These are phyloP conservation scores for Diaporthe citriasiana DNA, from an alignment of 2,329 filamentous ascomycete species.

Conservation along the genomic window DNA sequence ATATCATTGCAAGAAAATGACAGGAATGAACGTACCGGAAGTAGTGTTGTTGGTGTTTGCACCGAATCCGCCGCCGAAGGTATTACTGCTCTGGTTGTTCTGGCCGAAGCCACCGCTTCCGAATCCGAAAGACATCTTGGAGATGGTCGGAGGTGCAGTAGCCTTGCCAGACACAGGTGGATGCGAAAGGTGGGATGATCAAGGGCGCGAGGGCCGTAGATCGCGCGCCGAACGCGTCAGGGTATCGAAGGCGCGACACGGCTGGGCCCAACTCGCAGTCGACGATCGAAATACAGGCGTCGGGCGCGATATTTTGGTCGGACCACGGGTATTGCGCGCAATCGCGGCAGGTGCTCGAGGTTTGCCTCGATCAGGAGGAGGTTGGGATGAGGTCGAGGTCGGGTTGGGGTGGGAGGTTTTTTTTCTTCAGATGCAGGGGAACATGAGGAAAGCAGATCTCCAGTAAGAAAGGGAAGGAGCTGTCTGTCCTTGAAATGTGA, in stretches of 20 bases:
- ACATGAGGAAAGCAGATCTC: slow-evolving; percentile 4
- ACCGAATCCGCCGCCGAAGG: slow-evolving; percentile 65
- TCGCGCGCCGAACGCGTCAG: slow-evolving; percentile 52
- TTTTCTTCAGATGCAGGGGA: slow-evolving; percentile 34
- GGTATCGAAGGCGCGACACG: slow-evolving; percentile 23
- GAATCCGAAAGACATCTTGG: slow-evolving; percentile 69
- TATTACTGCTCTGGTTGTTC: slow-evolving; percentile 62
- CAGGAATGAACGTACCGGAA: slow-evolving; percentile 64
- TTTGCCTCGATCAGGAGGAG: slow-evolving; percentile 10
- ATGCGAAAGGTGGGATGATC: slow-evolving; percentile 39
- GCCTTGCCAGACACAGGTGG: slow-evolving; percentile 8
- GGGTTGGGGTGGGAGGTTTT: slow-evolving; percentile 15
- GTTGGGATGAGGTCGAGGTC: slow-evolving; percentile 20
- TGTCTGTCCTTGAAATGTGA: neutral
- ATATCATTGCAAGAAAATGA: slow-evolving; percentile 43
- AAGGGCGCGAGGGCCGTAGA: slow-evolving; percentile 42
- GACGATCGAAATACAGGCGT: slow-evolving; percentile 27
- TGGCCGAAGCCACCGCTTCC: slow-evolving; percentile 72
- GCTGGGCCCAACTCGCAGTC: slow-evolving; percentile 28
- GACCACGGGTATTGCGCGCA: slow-evolving; percentile 11
- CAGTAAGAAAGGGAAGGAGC: slow-evolving; percentile 5
- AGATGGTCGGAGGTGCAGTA: slow-evolving; percentile 42
- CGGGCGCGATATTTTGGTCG: neutral
- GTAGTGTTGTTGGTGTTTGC: slow-evolving; percentile 56
- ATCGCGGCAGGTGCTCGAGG: slow-evolving; percentile 22